A percentile compares a stretch with the other conserved stretches of the same genome.
Evolutionary conservation across 2,329 filamentous ascomycete species (phyloP).

Genomic region (Fusarium chaquense): DNA sequence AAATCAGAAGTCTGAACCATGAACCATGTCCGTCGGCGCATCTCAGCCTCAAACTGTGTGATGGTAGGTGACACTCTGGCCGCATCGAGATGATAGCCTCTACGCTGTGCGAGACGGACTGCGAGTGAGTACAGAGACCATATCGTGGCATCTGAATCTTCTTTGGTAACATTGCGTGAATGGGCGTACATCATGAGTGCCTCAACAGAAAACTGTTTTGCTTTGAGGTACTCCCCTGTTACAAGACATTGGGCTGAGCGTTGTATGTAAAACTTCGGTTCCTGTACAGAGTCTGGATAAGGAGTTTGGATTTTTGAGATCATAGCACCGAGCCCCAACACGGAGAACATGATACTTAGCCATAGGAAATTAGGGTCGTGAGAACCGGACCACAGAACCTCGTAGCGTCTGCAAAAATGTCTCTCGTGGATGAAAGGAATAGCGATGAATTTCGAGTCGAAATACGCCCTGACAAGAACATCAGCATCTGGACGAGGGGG

Average conservation of each 20-base stretch:
- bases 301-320: slow-evolving; percentile 51
- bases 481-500: slow-evolving; percentile 55
- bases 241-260: slow-evolving; percentile 61
- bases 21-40: slow-evolving; percentile 64
- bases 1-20: slow-evolving; percentile 61
- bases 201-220: slow-evolving; percentile 61
- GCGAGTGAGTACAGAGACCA: slow-evolving; percentile 63
- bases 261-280: slow-evolving; percentile 50
- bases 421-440: slow-evolving; percentile 56
- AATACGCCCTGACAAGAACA: slow-evolving; percentile 54
- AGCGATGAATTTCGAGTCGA: slow-evolving; percentile 55
- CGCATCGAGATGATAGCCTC: slow-evolving; percentile 65
- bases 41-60: slow-evolving; percentile 63
- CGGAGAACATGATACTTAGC: slow-evolving; percentile 64
- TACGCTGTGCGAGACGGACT: slow-evolving; percentile 62
- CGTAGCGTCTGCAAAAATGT: slow-evolving; percentile 63
- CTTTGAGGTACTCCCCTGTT: slow-evolving; percentile 61
- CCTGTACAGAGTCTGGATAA: slow-evolving; percentile 36
- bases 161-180: slow-evolving; percentile 56
- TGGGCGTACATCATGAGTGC: slow-evolving; percentile 61
- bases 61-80: slow-evolving; percentile 55
- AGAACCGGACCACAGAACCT: slow-evolving; percentile 60
- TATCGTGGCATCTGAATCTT: slow-evolving; percentile 58
- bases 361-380: slow-evolving; percentile 58
- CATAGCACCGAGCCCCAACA: slow-evolving; percentile 57